Evolutionary conservation across 2,329 filamentous ascomycete species (phyloP).

Genomic region (Cercospora brassicicola): DNA sequence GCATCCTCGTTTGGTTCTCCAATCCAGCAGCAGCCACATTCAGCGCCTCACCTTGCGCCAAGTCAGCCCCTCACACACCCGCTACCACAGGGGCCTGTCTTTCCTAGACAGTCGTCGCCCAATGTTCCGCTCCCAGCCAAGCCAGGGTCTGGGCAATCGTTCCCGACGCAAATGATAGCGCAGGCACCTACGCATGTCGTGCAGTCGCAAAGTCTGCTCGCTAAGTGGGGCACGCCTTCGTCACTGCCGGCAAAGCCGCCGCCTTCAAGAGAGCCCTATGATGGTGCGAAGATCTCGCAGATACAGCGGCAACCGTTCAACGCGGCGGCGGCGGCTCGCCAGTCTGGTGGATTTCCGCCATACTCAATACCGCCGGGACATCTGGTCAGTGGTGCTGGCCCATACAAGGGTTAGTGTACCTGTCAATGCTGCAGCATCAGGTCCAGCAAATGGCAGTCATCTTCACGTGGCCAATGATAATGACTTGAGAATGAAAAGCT

Average conservation of each 20-base stretch:
- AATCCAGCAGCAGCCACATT: conserved; percentile 23
- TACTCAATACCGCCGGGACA: conserved; percentile 9
- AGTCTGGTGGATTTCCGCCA: conserved; percentile 8
- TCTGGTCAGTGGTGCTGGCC: neutral
- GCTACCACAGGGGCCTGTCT: conserved; percentile 41
- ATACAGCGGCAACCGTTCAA: conserved; percentile 27
- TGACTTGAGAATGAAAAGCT: neutral
- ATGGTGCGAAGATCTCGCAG: conserved; percentile 23
- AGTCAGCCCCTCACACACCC: conserved; percentile 38
- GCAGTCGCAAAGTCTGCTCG: conserved; percentile 50
- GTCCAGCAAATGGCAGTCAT: neutral
- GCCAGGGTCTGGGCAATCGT: conserved; percentile 26
- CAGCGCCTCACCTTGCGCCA: conserved; percentile 22
- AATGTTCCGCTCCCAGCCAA: conserved; percentile 39
- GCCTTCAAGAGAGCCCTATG: conserved; percentile 42
- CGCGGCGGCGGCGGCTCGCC: conserved; percentile 23
- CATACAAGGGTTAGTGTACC: conserved; percentile 7
- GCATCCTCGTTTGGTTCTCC: conserved; percentile 33
- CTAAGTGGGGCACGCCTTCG: conserved; percentile 58
- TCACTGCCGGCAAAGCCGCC: conserved; percentile 58
- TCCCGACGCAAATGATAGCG: conserved; percentile 13
- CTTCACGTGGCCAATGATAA: neutral
- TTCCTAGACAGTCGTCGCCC: conserved; percentile 39
- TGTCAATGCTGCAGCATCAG: neutral
- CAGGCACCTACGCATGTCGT: conserved; percentile 25